These are phyloP conservation scores for Phyllostachys edulis DNA, from an alignment of 176 grass and related monocot species.

Conservation along the genomic window DNA sequence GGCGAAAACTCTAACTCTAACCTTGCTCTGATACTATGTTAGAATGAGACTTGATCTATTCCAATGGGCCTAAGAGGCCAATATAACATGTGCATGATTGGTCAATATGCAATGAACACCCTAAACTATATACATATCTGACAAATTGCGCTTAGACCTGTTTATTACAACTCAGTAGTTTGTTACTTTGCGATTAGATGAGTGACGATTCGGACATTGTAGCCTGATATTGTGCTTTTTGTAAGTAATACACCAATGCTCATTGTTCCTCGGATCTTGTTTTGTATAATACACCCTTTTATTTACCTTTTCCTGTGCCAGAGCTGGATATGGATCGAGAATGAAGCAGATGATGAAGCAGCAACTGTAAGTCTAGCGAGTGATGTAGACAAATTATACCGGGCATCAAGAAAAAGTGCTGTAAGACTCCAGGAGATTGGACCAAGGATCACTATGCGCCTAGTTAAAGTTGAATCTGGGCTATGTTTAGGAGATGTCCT, in stretches of 20 bases:
- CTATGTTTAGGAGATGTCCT: constrained; percentile 78
- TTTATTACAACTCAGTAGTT: background rate
- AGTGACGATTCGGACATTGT: background rate
- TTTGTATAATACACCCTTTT: background rate
- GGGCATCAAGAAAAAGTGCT: constrained; percentile 76
- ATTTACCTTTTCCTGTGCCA: constrained; percentile 13
- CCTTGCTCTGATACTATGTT: too few relatives aligned
- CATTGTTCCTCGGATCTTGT: background rate
- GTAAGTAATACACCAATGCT: background rate
- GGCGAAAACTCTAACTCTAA: too few relatives aligned
- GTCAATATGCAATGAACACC: too few relatives aligned
- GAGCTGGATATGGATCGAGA: constrained; percentile 97
- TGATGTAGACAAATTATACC: constrained; percentile 73
- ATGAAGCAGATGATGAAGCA: constrained; percentile 86
- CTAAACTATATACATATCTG: too few relatives aligned
- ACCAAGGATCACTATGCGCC: constrained; percentile 65
- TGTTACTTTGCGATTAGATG: background rate
- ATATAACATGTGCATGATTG: too few relatives aligned
- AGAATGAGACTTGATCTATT: too few relatives aligned
- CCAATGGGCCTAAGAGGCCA: too few relatives aligned
- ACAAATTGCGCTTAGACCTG: background rate
- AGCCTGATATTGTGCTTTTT: background rate
- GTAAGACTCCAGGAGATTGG: constrained; percentile 89
- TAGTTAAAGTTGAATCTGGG: constrained; percentile 84
- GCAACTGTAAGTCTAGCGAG: constrained; percentile 65